These are phyloP conservation scores for Neckera pumila DNA, from an alignment of 225 moss, liverwort and hornwort species.

Conservation along the genomic window DNA sequence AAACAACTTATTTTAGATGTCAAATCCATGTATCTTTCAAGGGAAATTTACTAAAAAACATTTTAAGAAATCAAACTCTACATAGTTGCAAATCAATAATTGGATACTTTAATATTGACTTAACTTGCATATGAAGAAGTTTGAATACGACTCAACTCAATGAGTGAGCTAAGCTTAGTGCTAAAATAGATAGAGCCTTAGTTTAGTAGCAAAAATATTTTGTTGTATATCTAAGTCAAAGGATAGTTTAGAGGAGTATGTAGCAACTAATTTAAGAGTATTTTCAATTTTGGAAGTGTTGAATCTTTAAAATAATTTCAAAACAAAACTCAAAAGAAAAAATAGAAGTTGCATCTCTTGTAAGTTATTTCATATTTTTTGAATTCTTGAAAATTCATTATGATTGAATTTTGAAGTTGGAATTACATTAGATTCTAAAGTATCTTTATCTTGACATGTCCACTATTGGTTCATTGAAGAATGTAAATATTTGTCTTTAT, in stretches of 20 bases:
- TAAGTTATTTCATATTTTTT: not conserved
- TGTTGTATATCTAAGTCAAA: not conserved
- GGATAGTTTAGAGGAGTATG: not conserved
- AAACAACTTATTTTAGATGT: not conserved
- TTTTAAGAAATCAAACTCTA: not conserved
- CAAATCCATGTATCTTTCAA: not conserved
- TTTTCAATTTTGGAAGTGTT: not conserved
- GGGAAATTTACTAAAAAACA: not conserved
- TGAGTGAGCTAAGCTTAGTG: no score
- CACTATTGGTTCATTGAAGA: not conserved
- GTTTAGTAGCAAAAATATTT: not conserved
- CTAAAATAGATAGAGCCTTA: not conserved
- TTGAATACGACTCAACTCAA: not conserved
- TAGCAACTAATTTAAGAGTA: fast-evolving
- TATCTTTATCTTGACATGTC: not conserved
- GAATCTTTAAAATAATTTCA: not conserved
- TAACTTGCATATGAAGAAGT: not conserved
- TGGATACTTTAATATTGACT: not conserved
- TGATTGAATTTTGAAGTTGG: not conserved
- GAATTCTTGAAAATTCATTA: not conserved
- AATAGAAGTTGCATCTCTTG: fast-evolving
- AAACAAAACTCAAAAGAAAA: not conserved
- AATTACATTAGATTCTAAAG: not conserved
- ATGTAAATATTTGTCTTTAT: not conserved
- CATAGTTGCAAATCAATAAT: fast-evolving